These are phyloP conservation scores for Smittium culicis DNA, from an alignment of 371 early-diverging fungal species.

Conservation along the genomic window DNA sequence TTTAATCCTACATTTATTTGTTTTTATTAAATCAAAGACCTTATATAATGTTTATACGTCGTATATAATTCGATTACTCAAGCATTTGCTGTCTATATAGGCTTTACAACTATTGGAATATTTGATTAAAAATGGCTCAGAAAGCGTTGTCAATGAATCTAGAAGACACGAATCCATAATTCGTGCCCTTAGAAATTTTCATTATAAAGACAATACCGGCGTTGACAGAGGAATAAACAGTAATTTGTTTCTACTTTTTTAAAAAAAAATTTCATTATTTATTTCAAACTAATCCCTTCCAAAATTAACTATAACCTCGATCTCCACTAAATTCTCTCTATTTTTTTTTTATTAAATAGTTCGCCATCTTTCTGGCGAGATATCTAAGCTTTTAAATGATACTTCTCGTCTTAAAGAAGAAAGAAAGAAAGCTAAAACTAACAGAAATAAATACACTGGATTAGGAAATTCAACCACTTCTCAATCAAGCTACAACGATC, in stretches of 20 bases:
- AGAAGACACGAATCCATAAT: conserved; percentile 68
- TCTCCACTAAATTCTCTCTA: conserved; percentile 14
- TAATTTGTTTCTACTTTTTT: conserved; percentile 36
- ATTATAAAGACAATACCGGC: conserved; percentile 76
- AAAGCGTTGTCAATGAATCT: conserved; percentile 77
- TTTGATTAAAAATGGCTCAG: conserved; percentile 86
- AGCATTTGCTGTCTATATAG: too few relatives aligned
- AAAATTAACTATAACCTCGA: background rate
- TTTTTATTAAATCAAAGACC: too few relatives aligned
- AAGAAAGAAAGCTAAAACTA: conserved; percentile 73
- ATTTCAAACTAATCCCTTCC: too few relatives aligned
- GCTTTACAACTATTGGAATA: conserved; percentile 82
- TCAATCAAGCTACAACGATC: conserved; percentile 10
- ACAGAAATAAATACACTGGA: conserved; percentile 73
- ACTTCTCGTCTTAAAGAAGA: conserved; percentile 63
- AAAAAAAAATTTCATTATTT: too few relatives aligned
- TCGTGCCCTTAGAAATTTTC: conserved; percentile 65
- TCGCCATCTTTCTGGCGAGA: conserved; percentile 78
- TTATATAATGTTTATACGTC: too few relatives aligned
- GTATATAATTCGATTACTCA: too few relatives aligned
- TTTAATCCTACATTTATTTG: too few relatives aligned
- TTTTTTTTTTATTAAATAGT: conserved; percentile 23
- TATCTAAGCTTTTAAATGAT: conserved; percentile 63
- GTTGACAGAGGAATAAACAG: conserved; percentile 93
- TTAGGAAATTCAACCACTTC: conserved; percentile 40